These are phyloP conservation scores for Colletotrichum cereale DNA, from an alignment of 2,329 filamentous ascomycete species.

Conservation along the genomic window DNA sequence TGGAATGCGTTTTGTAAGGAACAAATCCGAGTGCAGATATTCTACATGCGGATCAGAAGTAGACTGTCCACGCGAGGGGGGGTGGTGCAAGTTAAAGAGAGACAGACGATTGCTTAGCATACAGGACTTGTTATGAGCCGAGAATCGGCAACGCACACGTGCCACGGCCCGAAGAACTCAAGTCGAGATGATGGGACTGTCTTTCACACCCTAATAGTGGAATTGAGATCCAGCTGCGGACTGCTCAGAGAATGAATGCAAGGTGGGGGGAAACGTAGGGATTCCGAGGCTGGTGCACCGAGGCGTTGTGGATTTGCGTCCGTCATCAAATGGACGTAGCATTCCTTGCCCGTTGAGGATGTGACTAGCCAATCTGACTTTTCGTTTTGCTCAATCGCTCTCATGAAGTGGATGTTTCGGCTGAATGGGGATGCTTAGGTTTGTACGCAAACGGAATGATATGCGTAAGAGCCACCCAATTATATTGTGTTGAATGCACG, in stretches of 20 bases:
- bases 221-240: background rate
- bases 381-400: background rate
- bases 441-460: constrained; percentile 28
- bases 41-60: background rate
- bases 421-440: background rate
- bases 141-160: background rate
- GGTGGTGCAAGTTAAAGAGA: background rate
- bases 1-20: background rate
- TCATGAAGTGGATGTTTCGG: background rate
- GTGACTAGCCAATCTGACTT: background rate
- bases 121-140: background rate
- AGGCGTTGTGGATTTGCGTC: constrained; percentile 3
- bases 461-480: background rate
- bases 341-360: background rate
- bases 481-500: background rate
- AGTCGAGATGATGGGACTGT: background rate
- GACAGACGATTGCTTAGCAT: background rate
- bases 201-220: background rate
- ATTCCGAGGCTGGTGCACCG: background rate
- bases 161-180: background rate
- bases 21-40: background rate
- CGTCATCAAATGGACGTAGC: background rate
- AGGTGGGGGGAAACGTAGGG: background rate
- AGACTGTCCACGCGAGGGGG: background rate
- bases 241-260: background rate